Conservation (phyloP, 2,329 filamentous ascomycete genomes). For the Tricladium varicosporioides region DNA sequence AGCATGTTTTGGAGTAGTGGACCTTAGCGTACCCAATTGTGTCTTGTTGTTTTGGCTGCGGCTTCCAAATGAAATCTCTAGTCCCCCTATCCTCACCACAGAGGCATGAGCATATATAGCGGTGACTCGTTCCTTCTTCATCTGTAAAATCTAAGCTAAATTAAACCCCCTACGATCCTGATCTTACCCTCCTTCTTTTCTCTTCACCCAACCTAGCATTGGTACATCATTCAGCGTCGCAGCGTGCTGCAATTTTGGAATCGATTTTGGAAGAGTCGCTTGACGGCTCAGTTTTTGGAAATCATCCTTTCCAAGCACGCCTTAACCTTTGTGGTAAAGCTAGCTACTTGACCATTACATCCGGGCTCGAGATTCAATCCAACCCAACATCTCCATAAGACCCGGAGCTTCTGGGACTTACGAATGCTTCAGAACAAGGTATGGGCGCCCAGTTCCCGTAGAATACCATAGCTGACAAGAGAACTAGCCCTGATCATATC, state of each 20-base stretch:
- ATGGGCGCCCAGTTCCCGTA: too few relatives aligned
- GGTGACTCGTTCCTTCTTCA: too few relatives aligned
- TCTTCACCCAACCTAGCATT: conserved; percentile 11
- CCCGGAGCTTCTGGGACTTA: too few relatives aligned
- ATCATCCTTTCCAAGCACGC: conserved; percentile 2
- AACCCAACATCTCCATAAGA: too few relatives aligned
- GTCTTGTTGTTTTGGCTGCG: not conserved
- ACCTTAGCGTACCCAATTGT: not conserved
- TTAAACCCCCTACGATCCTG: not conserved
- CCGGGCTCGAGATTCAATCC: too few relatives aligned
- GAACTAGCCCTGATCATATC: too few relatives aligned
- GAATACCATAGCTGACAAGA: too few relatives aligned
- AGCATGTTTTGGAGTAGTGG: conserved; percentile 1
- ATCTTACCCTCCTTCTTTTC: not conserved
- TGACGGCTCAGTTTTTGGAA: not conserved
- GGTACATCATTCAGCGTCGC: conserved; percentile 12
- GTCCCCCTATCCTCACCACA: too few relatives aligned
- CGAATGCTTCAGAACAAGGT: too few relatives aligned
- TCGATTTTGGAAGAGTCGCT: conserved; percentile 3
- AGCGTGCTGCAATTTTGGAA: conserved; percentile 16
- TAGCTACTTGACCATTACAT: not conserved
- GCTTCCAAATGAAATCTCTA: too few relatives aligned
- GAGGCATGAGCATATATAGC: too few relatives aligned
- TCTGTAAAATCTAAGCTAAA: not conserved
- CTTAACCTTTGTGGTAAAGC: not conserved